Evolutionary conservation across 2,329 filamentous ascomycete genomes (phyloP), one percentile per base, ranked within the genome.

Genomic region (Cladobotryum protrusum): DNA sequence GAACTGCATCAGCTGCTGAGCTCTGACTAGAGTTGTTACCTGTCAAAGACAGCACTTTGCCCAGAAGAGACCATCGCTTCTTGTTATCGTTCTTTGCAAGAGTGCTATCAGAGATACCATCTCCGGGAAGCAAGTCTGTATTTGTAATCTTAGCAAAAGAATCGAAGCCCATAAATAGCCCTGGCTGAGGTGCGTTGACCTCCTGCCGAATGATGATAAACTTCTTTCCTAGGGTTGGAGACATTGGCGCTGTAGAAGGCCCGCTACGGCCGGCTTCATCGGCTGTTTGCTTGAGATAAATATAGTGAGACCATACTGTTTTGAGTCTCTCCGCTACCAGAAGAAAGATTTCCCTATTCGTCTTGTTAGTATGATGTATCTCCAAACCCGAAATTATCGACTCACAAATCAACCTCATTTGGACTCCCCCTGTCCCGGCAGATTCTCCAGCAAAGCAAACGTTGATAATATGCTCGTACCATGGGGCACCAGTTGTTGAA

Each of bases 401-500:
- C 86, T 75, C 74, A 89, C 84, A 76, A 67, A 63, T 93, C 87
- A 37, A 81, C 65, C 24, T 82, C 77, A 41, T 81, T 79, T 18
- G 81, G 74, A 43, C 77, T 79, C 14, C 85, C 88, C 47, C 83
- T 80, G 61, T 86, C 87, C 55, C 91, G 79, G 56, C 87, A 92
- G 43, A 96, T 74, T 52, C 90, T 82, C 91, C 91, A 96, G 68
- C 89, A 95, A 18, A 96, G 69, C 45, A 96, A 72, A 43, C 91
- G 87, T 79, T 95, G 93, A 64, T 86, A 96, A 66, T 96, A 96
- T 13, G 89, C 86, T 53, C 91, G 81, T 18, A 96, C 89, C 91
- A 96, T 95, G 0, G 91, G 89, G 61, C 89, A 95, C 90, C 91
- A 96, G 61, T 96, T 89, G 62, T 87, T 92, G 70, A 96, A 96